These are phyloP conservation scores for Sporothrix variecibatus DNA, from an alignment of 2,329 filamentous ascomycete species.

Conservation along the genomic window DNA sequence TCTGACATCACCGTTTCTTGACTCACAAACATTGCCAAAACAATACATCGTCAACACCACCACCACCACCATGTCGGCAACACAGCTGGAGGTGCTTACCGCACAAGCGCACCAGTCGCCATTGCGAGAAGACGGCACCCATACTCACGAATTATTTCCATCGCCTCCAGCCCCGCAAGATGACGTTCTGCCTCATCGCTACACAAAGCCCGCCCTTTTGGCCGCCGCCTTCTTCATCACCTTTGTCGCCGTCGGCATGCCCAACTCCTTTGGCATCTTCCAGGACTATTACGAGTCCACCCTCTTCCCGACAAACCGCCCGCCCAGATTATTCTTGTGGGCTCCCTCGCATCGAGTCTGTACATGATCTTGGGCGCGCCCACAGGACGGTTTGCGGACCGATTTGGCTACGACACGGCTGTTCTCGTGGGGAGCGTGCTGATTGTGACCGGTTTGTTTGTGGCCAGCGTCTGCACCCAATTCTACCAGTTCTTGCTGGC, in stretches of 20 bases:
- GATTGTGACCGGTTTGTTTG: neutral
- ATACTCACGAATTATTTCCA: neutral
- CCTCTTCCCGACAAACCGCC: neutral
- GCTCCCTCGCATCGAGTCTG: conserved; percentile 1
- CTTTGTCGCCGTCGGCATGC: conserved; percentile 11
- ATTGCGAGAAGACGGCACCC: neutral
- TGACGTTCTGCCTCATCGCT: neutral
- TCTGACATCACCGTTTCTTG: neutral
- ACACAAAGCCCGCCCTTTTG: neutral
- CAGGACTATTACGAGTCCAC: conserved; percentile 6
- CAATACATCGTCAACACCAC: neutral
- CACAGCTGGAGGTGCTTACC: neutral
- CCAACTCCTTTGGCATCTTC: conserved; percentile 14
- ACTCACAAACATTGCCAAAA: neutral
- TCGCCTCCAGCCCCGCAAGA: neutral
- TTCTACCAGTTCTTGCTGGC: neutral
- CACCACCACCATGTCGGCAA: neutral
- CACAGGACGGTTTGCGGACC: conserved; percentile 1
- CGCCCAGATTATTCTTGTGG: neutral
- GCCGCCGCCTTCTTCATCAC: conserved; percentile 5
- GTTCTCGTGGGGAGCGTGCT: neutral
- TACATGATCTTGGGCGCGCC: neutral
- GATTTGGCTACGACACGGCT: neutral
- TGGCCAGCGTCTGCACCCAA: neutral
- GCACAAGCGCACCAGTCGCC: neutral